Percentiles rank a stretch among this genome's conserved stretches.
Evolutionary conservation across 768 basidiomycete genomes (phyloP).

Genomic region (Lactifluus pinguis): DNA sequence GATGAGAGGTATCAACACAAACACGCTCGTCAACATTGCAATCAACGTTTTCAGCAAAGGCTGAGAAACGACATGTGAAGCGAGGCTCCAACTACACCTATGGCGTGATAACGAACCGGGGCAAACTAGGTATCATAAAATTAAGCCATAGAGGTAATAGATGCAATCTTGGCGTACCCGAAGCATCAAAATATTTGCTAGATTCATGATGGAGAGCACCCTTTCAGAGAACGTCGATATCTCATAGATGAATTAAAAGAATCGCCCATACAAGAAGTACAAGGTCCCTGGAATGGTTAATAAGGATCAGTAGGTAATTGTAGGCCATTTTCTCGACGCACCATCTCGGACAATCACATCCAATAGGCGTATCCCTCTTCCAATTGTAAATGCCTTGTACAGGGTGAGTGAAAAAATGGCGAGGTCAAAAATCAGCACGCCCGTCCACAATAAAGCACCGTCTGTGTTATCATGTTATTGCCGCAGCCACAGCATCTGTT

Average conservation of each 20-base stretch:
- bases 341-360: conserved; percentile 13
- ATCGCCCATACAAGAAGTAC: conserved; percentile 10
- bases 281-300: background rate
- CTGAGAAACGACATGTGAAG: background rate
- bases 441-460: conserved; percentile 4
- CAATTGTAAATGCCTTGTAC: conserved; percentile 1
- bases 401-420: conserved; percentile 6
- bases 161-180: background rate
- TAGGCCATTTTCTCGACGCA: background rate
- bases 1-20: background rate
- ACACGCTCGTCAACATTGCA: conserved; percentile 8
- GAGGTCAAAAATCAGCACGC: conserved; percentile 4
- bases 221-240: background rate
- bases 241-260: background rate
- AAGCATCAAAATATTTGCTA: conserved; percentile 4
- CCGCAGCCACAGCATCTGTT: no score
- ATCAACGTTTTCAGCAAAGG: background rate
- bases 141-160: background rate
- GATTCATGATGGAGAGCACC: conserved; percentile 4
- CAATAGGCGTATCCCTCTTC: background rate
- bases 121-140: background rate
- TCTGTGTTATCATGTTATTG: background rate
- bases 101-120: background rate
- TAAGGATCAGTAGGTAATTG: background rate
- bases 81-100: background rate